Base-by-base conservation (phyloP, 345 rosid species). In the Theobroma cacao region DNA sequence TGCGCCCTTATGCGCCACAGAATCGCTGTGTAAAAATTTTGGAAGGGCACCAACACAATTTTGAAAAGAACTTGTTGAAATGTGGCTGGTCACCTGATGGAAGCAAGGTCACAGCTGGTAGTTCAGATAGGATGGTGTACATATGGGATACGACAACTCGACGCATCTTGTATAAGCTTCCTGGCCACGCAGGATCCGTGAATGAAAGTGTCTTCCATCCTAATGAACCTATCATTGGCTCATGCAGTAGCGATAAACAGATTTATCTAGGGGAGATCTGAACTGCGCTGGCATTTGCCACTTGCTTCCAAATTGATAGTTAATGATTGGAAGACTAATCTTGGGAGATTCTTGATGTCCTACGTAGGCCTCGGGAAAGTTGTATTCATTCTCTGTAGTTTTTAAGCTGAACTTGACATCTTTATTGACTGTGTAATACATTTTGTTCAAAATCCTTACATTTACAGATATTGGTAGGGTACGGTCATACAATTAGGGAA, bases 1-100 rank as follows among this genome's bases (percentile, higher is more conserved):
- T 94, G 98, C 95, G 98, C 34, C 99, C 99, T 13, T 96, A 92
- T 1, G 98, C 99, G 4, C 98, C 98, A 9, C 98, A 94, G 65
- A 91, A 96, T 80, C 98, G 98, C 17, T 96, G 99, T 33, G 98
- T 92, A 24, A 96, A 96, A 87, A 78, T 91, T 62, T 79, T 96
- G 45, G 99, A 92, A 78, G 99, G 98, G 5, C 99, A 94, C 84
- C 99, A 94, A 40, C 98, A 96, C 89, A 96, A 94, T 82, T 96
- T 96, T 12, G 99, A 96, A 78, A 96, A 96, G 97, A 96, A 88
- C 80, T 71, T 92, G 80, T 77, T 92, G 82, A 96, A 96, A 80
- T 96, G 97, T 77, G 77, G 90, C 56, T 96, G 99, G 98, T 94
- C 99, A 6, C 91, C 94, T 0, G 99, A 96, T 81, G 99, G 99